Evolutionary conservation across 352 stramenopile species (phyloP).

Genomic region (Plasmopara halstedii): DNA sequence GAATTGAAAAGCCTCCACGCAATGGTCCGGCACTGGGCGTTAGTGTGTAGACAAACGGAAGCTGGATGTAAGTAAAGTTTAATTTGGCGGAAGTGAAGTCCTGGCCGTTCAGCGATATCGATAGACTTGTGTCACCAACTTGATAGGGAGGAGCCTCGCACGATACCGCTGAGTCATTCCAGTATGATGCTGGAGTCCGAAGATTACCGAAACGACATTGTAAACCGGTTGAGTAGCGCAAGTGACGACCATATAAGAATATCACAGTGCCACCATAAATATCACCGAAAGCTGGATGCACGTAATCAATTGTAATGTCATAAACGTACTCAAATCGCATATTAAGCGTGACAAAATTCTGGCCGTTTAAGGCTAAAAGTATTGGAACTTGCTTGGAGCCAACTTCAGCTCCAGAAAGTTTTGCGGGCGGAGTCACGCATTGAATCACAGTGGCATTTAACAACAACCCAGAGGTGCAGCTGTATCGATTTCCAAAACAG

Average conservation of each 20-base stretch:
- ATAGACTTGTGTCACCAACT: conserved; percentile 23
- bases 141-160: conserved; percentile 48
- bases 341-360: conserved; percentile 43
- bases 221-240: conserved; percentile 37
- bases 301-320: conserved; percentile 28
- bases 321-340: conserved; percentile 59
- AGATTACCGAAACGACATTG: conserved; percentile 50
- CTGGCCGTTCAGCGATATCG: conserved; percentile 59
- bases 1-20: conserved; percentile 25
- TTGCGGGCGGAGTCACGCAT: conserved; percentile 23
- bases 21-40: conserved; percentile 25
- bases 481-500: conserved; percentile 45
- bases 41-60: conserved; percentile 44
- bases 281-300: conserved; percentile 37
- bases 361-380: conserved; percentile 68
- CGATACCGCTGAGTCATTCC: conserved; percentile 46
- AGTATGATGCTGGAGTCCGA: conserved; percentile 36
- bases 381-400: conserved; percentile 32
- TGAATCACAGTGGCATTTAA: conserved; percentile 21
- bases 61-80: conserved; percentile 38
- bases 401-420: conserved; percentile 4
- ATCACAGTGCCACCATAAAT: conserved; percentile 49
- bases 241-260: conserved; percentile 50
- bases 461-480: conserved; percentile 35
- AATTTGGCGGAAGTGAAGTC: conserved; percentile 30